Percentiles rank a stretch among this genome's conserved stretches.
phyloP scores from a whole-genome alignment of 441 rosid genomes.

The Gossypium gossypioides region DNA sequence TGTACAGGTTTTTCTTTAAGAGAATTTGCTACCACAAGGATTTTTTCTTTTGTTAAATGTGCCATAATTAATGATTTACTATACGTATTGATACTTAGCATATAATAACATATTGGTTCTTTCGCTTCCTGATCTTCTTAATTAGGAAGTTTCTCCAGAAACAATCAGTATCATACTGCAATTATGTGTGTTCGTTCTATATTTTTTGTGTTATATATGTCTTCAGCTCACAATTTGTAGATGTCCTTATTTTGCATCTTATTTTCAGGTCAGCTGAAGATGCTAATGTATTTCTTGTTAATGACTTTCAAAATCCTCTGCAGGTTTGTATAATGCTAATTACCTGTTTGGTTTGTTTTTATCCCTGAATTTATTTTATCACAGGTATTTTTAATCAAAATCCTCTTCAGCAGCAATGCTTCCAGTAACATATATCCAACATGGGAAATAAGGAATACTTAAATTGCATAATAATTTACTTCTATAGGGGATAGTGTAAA shows the following conservation, averaged over 20 bases:
- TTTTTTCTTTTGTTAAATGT: neutral
- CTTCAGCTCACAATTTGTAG: neutral
- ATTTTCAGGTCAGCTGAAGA: slow-evolving; percentile 79
- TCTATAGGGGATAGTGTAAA: neutral
- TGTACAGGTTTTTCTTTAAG: neutral
- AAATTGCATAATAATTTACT: neutral
- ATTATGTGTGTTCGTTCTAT: neutral
- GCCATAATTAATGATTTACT: neutral
- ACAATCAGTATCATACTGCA: neutral
- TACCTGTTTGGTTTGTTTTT: slow-evolving; percentile 3
- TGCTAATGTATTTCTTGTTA: slow-evolving; percentile 80
- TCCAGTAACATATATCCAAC: neutral
- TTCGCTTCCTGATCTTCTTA: neutral
- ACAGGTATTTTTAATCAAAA: neutral
- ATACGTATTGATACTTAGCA: neutral
- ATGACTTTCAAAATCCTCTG: slow-evolving; percentile 77
- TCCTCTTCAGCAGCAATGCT: neutral
- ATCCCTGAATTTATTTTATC: neutral
- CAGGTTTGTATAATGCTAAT: slow-evolving; percentile 45
- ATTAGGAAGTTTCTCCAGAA: neutral
- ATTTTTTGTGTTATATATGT: neutral
- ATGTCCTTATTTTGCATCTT: slow-evolving; percentile 14
- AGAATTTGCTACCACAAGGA: neutral
- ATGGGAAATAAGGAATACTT: neutral
- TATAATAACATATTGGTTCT: neutral